A percentile compares a stretch with the other conserved stretches of the same genome.
Evolutionary conservation across 1,139 yeast species (phyloP).

Genomic region (Groenewaldozyma sp.): DNA sequence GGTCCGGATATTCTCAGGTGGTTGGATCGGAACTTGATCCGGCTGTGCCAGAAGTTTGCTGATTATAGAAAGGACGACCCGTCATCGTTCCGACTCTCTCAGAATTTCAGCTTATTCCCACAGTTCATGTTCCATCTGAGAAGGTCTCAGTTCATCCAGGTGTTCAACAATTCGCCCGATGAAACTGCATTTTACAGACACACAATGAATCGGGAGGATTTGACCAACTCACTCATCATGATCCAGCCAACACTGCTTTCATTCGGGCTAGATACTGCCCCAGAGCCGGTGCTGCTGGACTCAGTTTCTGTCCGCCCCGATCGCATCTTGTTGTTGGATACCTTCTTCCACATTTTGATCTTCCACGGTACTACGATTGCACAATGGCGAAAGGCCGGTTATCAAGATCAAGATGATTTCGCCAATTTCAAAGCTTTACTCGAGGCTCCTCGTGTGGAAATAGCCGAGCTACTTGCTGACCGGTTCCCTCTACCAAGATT

Average conservation of each 20-base stretch:
- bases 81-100: constrained; percentile 66
- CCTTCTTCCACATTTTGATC: constrained; percentile 91
- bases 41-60: constrained; percentile 80
- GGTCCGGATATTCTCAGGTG: constrained; percentile 68
- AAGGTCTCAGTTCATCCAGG: constrained; percentile 93
- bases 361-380: constrained; percentile 94
- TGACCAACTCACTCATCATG: constrained; percentile 90
- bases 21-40: constrained; percentile 77
- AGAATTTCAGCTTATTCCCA: constrained; percentile 79
- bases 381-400: constrained; percentile 93
- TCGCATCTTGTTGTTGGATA: constrained; percentile 77
- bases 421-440: constrained; percentile 78
- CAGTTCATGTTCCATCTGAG: constrained; percentile 94
- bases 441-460: constrained; percentile 87
- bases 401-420: constrained; percentile 85
- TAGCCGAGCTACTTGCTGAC: constrained; percentile 81
- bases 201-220: constrained; percentile 82
- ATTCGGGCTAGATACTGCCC: constrained; percentile 58
- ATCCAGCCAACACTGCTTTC: constrained; percentile 93
- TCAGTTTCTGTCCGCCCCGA: constrained; percentile 89
- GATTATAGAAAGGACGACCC: constrained; percentile 75
- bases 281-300: constrained; percentile 90
- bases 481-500: constrained; percentile 96
- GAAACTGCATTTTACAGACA: constrained; percentile 97
- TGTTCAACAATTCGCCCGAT: constrained; percentile 95